Conservation (phyloP, 2,329 filamentous ascomycete genomes). For the Rhynchosporium secalis region DNA sequence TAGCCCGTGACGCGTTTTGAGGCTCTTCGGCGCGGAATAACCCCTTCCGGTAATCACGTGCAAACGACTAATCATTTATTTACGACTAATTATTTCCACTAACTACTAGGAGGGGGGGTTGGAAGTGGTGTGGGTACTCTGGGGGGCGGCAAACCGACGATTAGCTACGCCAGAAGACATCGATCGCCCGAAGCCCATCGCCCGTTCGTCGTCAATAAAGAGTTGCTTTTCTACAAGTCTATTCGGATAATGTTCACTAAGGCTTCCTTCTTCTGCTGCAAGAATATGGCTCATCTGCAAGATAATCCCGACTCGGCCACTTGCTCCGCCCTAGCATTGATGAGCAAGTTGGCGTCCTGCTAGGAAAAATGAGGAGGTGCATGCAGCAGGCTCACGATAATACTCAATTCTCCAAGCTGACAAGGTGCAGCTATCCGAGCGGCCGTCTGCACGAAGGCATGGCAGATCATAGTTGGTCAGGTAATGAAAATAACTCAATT, state of each 20-base stretch:
- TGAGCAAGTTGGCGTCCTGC: neutral
- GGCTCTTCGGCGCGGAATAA: too few relatives aligned
- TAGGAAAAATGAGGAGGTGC: neutral
- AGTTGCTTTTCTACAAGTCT: neutral
- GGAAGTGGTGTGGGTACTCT: too few relatives aligned
- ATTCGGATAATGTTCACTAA: neutral
- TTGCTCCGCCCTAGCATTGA: conserved; percentile 2
- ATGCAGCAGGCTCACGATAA: conserved; percentile 13
- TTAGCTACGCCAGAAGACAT: neutral
- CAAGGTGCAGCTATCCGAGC: conserved; percentile 11
- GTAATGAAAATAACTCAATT: conserved; percentile 6
- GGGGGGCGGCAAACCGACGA: too few relatives aligned
- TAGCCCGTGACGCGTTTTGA: too few relatives aligned
- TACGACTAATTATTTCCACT: too few relatives aligned
- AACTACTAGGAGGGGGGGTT: too few relatives aligned
- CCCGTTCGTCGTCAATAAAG: neutral
- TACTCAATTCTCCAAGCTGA: conserved; percentile 6
- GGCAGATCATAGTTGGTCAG: conserved; percentile 5
- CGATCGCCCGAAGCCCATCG: neutral
- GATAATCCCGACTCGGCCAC: conserved; percentile 7
- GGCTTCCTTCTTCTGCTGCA: neutral
- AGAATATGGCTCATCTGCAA: conserved; percentile 7
- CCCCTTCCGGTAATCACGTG: too few relatives aligned
- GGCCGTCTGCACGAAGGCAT: conserved; percentile 2
- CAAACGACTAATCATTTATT: too few relatives aligned